Base-by-base conservation (phyloP, 2,329 filamentous ascomycete genomes). In the Tolypocladium cylindrosporum region DNA sequence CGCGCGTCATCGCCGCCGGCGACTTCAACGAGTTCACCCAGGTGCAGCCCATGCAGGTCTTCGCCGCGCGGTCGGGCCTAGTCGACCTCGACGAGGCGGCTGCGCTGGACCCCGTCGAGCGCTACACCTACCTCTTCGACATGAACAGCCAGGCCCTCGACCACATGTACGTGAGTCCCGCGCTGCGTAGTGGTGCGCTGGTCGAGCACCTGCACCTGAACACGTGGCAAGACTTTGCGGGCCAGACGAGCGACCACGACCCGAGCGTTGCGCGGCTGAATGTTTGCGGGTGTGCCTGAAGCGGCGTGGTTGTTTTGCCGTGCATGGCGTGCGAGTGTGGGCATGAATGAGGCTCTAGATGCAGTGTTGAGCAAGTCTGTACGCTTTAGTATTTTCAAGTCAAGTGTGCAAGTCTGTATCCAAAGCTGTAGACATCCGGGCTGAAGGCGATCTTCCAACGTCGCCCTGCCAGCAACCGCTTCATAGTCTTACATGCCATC, bases 1-100 rank as follows among this genome's bases (percentile, higher is more conserved):
- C 87, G 0, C 75, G 74, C 31, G 69, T 90, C 62, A 78, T 90
- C 59, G 72, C 77, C 2, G 80, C 82, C 0, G 87, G 87, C 34
- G 87, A 90, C 71, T 90, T 86, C 68, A 90, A 90, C 75, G 87
- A 90, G 69, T 90, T 88, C 67, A 68, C 79, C 6, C 85, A 85
- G 61, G 85, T 84, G 11, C 65, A 77, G 67, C 86, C 87, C 1
- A 69, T 89, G 54, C 68, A 76, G 60, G 72, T 72, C 1, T 88
- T 89, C 61, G 66, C 74, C 1, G 61, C 69, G 4, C 72, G 77
- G 24, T 86, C 83, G 0, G 78, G 80, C 2, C 73, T 90, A 52
- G 63, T 76, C 40, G 85, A 89, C 61, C 72, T 89, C 1, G 86
- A 90, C 63, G 84, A 80, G 6, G 82, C 80, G 0, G 79, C 75